phyloP scores from a whole-genome alignment of 768 basidiomycete species.

The Pisolithus orientalis region DNA sequence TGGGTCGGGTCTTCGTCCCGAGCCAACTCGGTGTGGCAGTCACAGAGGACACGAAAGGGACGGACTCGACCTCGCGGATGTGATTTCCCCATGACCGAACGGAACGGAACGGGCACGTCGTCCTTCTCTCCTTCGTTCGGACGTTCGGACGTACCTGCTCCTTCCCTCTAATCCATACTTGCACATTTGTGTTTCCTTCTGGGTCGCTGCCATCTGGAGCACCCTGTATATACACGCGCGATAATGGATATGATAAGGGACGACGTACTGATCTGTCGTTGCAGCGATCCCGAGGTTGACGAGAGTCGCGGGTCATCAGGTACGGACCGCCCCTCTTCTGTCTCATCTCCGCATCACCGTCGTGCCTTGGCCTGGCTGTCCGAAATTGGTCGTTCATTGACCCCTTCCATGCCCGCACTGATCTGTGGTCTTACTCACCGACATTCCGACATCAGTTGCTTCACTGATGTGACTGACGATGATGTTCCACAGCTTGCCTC shows the following conservation, averaged over 20 bases:
- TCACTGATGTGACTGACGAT: neutral
- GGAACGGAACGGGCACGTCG: no score
- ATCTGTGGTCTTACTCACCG: slow-evolving; percentile 2
- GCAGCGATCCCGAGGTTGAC: slow-evolving; percentile 65
- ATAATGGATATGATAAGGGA: slow-evolving; percentile 4
- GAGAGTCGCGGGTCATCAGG: slow-evolving; percentile 69
- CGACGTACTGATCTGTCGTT: slow-evolving; percentile 10
- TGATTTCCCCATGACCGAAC: neutral
- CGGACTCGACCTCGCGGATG: neutral
- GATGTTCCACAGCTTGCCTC: slow-evolving; percentile 50
- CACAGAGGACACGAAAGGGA: neutral
- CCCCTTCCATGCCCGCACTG: neutral
- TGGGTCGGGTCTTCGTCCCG: neutral
- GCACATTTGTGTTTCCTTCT: no score
- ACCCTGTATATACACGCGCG: neutral
- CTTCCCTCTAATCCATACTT: no score
- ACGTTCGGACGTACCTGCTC: no score
- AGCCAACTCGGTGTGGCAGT: neutral
- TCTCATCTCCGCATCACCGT: neutral
- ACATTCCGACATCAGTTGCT: neutral
- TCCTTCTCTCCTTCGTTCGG: no score
- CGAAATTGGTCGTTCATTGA: neutral
- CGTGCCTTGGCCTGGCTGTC: neutral
- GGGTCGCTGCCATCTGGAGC: no score
- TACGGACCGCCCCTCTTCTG: slow-evolving; percentile 20